Base-by-base conservation (phyloP, 768 basidiomycete species). In the Suillus clintonianus region DNA sequence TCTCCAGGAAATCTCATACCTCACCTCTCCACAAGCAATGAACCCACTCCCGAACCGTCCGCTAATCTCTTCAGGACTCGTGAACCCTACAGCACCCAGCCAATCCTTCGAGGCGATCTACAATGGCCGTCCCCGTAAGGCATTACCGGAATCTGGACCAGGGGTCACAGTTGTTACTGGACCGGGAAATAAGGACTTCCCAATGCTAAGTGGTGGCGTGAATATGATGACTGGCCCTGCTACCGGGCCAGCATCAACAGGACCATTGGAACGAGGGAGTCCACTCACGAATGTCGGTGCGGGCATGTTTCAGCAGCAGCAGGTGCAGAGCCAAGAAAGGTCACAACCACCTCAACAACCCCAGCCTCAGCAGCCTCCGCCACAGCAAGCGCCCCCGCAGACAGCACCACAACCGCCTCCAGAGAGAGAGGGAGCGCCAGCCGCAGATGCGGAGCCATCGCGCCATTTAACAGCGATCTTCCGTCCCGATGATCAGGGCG, bases 1-100 rank as follows among this genome's bases (percentile, higher is more conserved):
- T 78, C 82, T 99, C 30, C 97, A 99, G 79, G 97, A 99, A 82
- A 92, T 99, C 68, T 93, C 94, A 14, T 99, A 99, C 77, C 82
- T 99, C 60, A 99, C 97, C 1, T 98, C 97, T 0, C 90, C 95
- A 1, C 93, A 97, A 75, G 96, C 97, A 7, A 90, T 99, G 85
- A 99, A 99, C 74, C 97, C 97, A 50, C 82, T 98, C 58, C 95
- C 95, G 3, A 92, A 94, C 64, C 87, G 94, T 69, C 91, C 93
- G 3, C 81, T 94, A 62, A 76, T 83, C 59, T 80, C 77, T 27
- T 71, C 70, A 36, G 51, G 51, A 53, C 62, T 61, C 27, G 64
- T 68, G 34, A 72, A 73, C 41, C 55, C 74, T 0, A 14, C 63
- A 32, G 59, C 59, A 34, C 61, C 61, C 43, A 2, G 61, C 2